Conservation (phyloP, 495 filamentous ascomycete genomes). For the Aspergillus cristatus region DNA sequence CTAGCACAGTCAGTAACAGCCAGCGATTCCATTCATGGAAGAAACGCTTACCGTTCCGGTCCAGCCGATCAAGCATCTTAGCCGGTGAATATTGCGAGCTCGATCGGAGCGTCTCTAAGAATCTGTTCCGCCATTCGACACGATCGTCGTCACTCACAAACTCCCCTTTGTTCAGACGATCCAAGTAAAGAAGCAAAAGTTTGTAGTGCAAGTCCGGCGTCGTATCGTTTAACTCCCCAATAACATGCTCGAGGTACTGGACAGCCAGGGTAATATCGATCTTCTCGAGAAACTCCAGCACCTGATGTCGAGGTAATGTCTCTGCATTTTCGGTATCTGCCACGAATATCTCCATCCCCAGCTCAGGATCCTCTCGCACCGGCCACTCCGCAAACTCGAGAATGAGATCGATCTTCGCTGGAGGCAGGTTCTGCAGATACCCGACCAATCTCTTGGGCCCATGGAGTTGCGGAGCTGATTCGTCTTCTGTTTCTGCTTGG, state of each 20-base stretch:
- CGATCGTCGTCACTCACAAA: constrained; percentile 43
- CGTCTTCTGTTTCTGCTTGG: constrained; percentile 48
- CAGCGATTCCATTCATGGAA: not conserved
- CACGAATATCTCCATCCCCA: constrained; percentile 94
- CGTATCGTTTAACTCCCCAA: constrained; percentile 74
- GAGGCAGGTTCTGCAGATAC: constrained; percentile 84
- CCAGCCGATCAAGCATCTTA: constrained; percentile 64
- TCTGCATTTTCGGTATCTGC: constrained; percentile 94
- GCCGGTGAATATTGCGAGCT: constrained; percentile 73
- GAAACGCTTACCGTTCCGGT: constrained; percentile 58
- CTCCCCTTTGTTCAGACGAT: constrained; percentile 40
- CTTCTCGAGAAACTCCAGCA: constrained; percentile 61
- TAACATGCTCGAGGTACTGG: constrained; percentile 84
- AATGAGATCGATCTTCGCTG: constrained; percentile 83
- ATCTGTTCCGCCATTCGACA: constrained; percentile 48
- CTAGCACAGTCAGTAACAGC: constrained; percentile 27
- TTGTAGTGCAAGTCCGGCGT: constrained; percentile 81
- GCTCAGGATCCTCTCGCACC: constrained; percentile 53
- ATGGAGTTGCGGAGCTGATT: constrained; percentile 51
- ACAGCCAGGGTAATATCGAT: constrained; percentile 65
- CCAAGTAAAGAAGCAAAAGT: constrained; percentile 67
- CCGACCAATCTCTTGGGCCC: constrained; percentile 76
- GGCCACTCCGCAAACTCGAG: constrained; percentile 91
- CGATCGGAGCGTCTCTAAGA: constrained; percentile 64
- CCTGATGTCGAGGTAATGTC: constrained; percentile 66